These are phyloP conservation scores for Aspergillus sparsus DNA, from an alignment of 495 filamentous ascomycete species.

Conservation along the genomic window DNA sequence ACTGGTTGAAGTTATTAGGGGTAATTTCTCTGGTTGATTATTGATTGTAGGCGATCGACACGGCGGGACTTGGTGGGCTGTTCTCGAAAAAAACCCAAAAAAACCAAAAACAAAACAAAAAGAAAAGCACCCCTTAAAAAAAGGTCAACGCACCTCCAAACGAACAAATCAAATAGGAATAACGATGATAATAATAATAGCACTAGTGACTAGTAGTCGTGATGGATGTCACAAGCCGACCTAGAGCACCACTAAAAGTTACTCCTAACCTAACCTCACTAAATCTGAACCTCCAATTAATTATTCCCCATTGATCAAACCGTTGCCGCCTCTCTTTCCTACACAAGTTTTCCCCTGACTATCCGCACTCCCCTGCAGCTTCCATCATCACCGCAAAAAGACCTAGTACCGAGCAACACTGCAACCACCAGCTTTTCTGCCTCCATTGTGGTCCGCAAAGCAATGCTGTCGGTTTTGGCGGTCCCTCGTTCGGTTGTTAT, in stretches of 20 bases:
- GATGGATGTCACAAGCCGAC: slow-evolving; percentile 6
- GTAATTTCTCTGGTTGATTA: slow-evolving; percentile 2
- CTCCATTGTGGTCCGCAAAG: slow-evolving; percentile 9
- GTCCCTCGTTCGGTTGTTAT: slow-evolving; percentile 19
- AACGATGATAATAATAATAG: not conserved
- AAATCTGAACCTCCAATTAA: not conserved
- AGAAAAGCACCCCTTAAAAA: not conserved
- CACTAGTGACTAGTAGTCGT: slow-evolving; percentile 10
- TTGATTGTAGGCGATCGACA: slow-evolving; percentile 29
- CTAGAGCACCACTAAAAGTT: slow-evolving; percentile 9
- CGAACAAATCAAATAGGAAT: no score
- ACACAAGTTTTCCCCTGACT: not conserved
- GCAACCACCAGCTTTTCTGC: not conserved
- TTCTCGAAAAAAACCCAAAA: slow-evolving; percentile 1
- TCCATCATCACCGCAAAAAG: not conserved
- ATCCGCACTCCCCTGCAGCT: not conserved
- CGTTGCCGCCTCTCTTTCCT: slow-evolving; percentile 10
- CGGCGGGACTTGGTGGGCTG: slow-evolving; percentile 20
- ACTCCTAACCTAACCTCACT: slow-evolving; percentile 12
- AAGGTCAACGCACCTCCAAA: not conserved
- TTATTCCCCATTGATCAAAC: slow-evolving; percentile 7
- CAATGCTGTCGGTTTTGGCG: slow-evolving; percentile 23
- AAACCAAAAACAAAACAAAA: not conserved
- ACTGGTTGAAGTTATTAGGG: not conserved
- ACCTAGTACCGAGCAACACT: not conserved